Evolutionary conservation across 2,329 filamentous ascomycete species (phyloP).

Genomic region (Diaporthe velutina): DNA sequence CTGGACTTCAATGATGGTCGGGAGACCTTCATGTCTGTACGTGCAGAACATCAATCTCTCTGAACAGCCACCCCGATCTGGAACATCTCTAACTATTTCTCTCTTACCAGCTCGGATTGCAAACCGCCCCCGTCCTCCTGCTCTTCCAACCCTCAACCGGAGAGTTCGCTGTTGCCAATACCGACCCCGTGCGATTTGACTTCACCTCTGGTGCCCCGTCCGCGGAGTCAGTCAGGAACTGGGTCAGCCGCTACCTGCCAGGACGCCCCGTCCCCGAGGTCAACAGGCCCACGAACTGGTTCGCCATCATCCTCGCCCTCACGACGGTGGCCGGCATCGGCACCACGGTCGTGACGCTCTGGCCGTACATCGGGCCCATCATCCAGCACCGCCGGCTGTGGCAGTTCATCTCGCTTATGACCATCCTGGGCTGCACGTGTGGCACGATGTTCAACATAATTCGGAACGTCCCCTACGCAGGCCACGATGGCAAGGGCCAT

Average conservation of each 20-base stretch:
- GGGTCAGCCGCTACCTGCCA: slow-evolving; percentile 84
- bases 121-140: slow-evolving; percentile 92
- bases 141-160: slow-evolving; percentile 89
- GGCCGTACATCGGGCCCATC: slow-evolving; percentile 84
- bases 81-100: slow-evolving; percentile 4
- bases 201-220: slow-evolving; percentile 80
- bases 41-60: slow-evolving; percentile 42
- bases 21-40: slow-evolving; percentile 87
- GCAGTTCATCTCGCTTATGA: slow-evolving; percentile 89
- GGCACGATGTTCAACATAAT: slow-evolving; percentile 99
- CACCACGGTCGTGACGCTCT: slow-evolving; percentile 78
- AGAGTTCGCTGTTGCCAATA: slow-evolving; percentile 78
- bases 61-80: background rate
- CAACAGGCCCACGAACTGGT: slow-evolving; percentile 88
- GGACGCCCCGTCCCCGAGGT: slow-evolving; percentile 82
- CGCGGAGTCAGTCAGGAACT: slow-evolving; percentile 83
- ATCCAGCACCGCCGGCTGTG: slow-evolving; percentile 93
- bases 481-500: slow-evolving; percentile 85
- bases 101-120: slow-evolving; percentile 79
- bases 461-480: slow-evolving; percentile 92
- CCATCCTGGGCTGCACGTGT: slow-evolving; percentile 91
- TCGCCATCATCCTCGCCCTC: slow-evolving; percentile 76
- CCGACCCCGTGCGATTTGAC: slow-evolving; percentile 83
- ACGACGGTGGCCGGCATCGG: slow-evolving; percentile 78
- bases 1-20: slow-evolving; percentile 91